phyloP scores from a whole-genome alignment of 257 asterid genomes.

The Agastache rugosa region DNA sequence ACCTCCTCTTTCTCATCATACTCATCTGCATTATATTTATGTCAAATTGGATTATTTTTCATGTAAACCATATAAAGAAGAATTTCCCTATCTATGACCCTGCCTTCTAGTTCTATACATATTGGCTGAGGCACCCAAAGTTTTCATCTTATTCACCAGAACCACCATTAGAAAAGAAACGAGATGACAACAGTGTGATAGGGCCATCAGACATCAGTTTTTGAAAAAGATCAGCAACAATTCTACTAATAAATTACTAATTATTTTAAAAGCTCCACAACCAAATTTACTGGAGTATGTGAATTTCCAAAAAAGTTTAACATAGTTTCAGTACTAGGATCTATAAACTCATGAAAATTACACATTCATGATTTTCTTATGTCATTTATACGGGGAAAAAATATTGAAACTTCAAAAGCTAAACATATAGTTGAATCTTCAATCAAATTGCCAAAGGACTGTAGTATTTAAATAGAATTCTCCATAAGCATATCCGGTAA shows the following conservation, averaged over 20 bases:
- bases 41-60: background rate
- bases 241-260: background rate
- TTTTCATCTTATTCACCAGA: background rate
- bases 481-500: background rate
- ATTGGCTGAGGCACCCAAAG: background rate
- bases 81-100: too few relatives aligned
- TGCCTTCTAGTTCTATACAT: background rate
- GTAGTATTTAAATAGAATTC: background rate
- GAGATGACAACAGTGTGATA: background rate
- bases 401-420: background rate
- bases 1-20: conserved; percentile 61
- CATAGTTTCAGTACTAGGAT: background rate
- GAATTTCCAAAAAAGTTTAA: background rate
- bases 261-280: background rate
- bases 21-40: conserved; percentile 44
- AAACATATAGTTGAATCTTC: background rate
- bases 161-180: background rate
- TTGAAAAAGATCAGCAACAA: background rate
- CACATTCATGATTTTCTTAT: background rate
- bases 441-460: background rate
- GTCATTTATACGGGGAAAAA: background rate
- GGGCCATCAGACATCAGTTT: background rate
- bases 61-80: background rate
- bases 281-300: background rate
- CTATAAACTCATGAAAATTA: too few relatives aligned